Percentiles rank a stretch among this genome's conserved stretches.
These are phyloP conservation scores for Ophiostoma piceae DNA, from an alignment of 2,329 filamentous ascomycete genomes.

Conservation along the genomic window DNA sequence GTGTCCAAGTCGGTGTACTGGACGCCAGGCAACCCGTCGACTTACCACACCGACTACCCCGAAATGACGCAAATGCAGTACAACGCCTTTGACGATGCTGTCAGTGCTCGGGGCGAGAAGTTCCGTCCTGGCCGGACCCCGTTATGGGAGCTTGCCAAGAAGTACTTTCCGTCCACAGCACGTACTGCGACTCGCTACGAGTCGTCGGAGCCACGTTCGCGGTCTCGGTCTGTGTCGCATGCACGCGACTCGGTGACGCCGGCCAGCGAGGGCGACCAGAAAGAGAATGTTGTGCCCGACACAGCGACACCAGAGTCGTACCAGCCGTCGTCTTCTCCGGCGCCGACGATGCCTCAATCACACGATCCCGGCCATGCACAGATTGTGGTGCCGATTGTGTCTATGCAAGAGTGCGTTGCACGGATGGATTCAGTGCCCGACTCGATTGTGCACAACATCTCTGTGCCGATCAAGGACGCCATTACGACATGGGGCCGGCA, in stretches of 20 bases:
- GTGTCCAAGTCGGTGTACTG: conserved; percentile 55
- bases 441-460: conserved; percentile 60
- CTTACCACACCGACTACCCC: conserved; percentile 59
- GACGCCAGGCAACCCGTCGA: conserved; percentile 48
- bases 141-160: conserved; percentile 55
- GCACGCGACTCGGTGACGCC: background rate
- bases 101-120: conserved; percentile 45
- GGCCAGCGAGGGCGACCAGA: conserved; percentile 22
- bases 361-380: conserved; percentile 18
- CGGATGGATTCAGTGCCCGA: conserved; percentile 59
- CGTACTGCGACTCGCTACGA: conserved; percentile 16
- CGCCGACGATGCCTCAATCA: background rate
- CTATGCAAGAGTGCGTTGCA: conserved; percentile 15
- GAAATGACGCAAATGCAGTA: conserved; percentile 59
- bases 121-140: conserved; percentile 49
- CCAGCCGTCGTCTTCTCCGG: conserved; percentile 3
- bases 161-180: conserved; percentile 47
- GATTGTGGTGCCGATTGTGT: conserved; percentile 24
- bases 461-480: conserved; percentile 60
- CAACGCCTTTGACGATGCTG: conserved; percentile 50
- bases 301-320: conserved; percentile 6
- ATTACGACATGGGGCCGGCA: conserved; percentile 74
- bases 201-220: conserved; percentile 18
- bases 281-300: conserved; percentile 24
- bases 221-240: conserved; percentile 17